A percentile compares a stretch with the other conserved stretches of the same genome.
Conservation (phyloP, 2,329 filamentous ascomycete species). For the Beauveria pseudobassiana region DNA sequence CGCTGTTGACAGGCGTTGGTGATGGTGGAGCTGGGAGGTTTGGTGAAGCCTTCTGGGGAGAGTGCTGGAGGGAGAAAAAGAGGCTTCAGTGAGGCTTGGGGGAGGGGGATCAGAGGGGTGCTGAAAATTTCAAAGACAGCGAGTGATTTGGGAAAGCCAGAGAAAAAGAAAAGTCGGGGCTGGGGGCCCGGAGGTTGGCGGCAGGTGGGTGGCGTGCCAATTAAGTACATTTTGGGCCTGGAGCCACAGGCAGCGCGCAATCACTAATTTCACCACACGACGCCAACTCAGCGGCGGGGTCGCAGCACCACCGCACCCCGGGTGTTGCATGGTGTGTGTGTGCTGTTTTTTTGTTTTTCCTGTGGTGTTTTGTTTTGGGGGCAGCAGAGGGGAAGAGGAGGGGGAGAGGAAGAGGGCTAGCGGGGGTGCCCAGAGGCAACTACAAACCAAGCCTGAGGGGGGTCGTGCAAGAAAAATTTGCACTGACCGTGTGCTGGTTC, state of each 20-base stretch:
- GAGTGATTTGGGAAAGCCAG: conserved; percentile 16
- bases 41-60: conserved; percentile 14
- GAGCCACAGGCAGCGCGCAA: conserved; percentile 16
- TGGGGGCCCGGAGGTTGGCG: conserved; percentile 12
- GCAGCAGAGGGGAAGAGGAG: no score
- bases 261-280: conserved; percentile 18
- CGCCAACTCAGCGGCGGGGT: not conserved
- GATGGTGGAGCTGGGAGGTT: conserved; percentile 16
- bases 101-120: conserved; percentile 19
- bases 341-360: not conserved
- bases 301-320: not conserved
- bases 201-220: conserved; percentile 26
- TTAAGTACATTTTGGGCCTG: conserved; percentile 26
- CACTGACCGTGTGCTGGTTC: not conserved
- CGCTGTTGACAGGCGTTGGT: conserved; percentile 14
- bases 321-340: not conserved
- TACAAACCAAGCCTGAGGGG: not conserved
- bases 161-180: conserved; percentile 14
- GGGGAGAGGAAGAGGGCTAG: not conserved
- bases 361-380: not conserved
- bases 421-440: no score
- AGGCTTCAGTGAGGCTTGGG: conserved; percentile 19
- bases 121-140: conserved; percentile 18
- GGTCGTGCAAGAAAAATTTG: not conserved
- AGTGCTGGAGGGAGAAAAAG: conserved; percentile 17